These are phyloP conservation scores for Exophiala spinifera DNA, from an alignment of 2,329 filamentous ascomycete species.

Conservation along the genomic window DNA sequence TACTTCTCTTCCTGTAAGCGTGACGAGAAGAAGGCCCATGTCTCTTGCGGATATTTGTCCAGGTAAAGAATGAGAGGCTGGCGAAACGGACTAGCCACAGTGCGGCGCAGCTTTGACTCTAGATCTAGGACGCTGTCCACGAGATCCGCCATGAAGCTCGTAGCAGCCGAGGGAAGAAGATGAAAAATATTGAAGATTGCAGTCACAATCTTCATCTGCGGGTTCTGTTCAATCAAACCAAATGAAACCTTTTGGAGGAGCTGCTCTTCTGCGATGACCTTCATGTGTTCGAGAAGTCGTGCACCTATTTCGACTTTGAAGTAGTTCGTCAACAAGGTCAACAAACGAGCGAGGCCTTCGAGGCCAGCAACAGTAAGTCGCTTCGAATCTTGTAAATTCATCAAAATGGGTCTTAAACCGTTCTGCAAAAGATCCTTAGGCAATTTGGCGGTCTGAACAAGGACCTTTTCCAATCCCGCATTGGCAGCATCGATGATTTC, in stretches of 20 bases:
- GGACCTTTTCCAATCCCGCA: conserved; percentile 79
- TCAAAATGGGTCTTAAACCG: conserved; percentile 88
- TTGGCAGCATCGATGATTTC: conserved; percentile 94
- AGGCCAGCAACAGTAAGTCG: conserved; percentile 83
- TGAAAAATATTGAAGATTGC: conserved; percentile 97
- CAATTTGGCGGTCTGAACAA: conserved; percentile 83
- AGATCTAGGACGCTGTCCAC: conserved; percentile 88
- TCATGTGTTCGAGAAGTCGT: conserved; percentile 89
- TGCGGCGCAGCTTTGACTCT: conserved; percentile 79
- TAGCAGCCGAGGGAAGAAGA: conserved; percentile 84
- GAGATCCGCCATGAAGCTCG: conserved; percentile 84
- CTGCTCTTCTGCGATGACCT: conserved; percentile 76
- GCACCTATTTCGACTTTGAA: conserved; percentile 98
- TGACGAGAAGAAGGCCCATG: conserved; percentile 74
- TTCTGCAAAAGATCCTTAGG: conserved; percentile 95
- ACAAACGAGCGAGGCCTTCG: conserved; percentile 81
- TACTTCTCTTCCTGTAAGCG: conserved; percentile 82
- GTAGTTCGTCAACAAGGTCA: conserved; percentile 92
- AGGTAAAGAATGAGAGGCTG: conserved; percentile 88
- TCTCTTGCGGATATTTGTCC: conserved; percentile 85
- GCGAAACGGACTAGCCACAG: conserved; percentile 87
- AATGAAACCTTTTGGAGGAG: conserved; percentile 89
- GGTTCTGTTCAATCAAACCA: conserved; percentile 87
- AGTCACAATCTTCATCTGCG: conserved; percentile 89
- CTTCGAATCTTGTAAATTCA: conserved; percentile 91